Conservation (phyloP, 768 basidiomycete genomes). For the Termitomyces sp. region DNA sequence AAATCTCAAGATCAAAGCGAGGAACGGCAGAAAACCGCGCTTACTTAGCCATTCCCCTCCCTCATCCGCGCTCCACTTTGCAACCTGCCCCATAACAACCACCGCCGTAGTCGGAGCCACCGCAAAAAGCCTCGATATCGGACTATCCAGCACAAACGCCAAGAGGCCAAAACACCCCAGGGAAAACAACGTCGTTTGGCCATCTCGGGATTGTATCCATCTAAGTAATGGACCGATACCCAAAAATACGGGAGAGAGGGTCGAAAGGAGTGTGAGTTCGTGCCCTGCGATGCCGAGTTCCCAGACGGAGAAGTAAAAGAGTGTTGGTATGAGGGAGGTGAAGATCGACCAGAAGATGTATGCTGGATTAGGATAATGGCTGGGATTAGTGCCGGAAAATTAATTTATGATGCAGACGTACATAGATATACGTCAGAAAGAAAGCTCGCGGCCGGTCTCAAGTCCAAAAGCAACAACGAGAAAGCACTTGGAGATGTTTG, state of each 20-base stretch:
- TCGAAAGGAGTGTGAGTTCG: constrained; percentile 70
- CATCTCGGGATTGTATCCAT: constrained; percentile 44
- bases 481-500: neutral
- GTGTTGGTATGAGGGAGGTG: constrained; percentile 70
- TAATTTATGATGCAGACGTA: constrained; percentile 25
- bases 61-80: constrained; percentile 46
- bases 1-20: neutral
- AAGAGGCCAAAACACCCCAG: constrained; percentile 50
- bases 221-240: constrained; percentile 38
- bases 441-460: constrained; percentile 24
- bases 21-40: constrained; percentile 37
- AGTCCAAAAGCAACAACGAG: constrained; percentile 9
- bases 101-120: constrained; percentile 53
- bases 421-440: constrained; percentile 51
- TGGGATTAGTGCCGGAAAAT: neutral
- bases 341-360: constrained; percentile 83
- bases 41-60: constrained; percentile 38
- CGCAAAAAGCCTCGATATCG: constrained; percentile 49
- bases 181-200: constrained; percentile 44
- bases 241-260: constrained; percentile 67
- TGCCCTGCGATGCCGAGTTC: constrained; percentile 81
- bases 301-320: constrained; percentile 95
- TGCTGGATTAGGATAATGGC: constrained; percentile 33
- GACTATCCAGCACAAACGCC: constrained; percentile 48
- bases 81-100: constrained; percentile 44